Evolutionary conservation across 345 rosid genomes (phyloP).

Genomic region (Erysimum cheiranthoides): DNA sequence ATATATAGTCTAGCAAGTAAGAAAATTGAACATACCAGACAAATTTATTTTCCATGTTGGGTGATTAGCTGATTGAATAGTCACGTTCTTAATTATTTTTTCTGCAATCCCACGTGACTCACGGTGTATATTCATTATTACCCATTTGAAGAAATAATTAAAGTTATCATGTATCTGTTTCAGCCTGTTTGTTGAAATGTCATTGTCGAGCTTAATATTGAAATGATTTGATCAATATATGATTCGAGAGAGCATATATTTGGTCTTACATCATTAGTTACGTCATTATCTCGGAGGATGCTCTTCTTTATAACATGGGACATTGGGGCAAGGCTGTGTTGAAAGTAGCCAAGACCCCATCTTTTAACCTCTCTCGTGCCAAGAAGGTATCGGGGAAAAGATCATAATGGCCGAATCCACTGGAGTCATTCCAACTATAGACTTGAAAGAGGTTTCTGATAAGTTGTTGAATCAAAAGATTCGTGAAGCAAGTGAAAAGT

Average conservation of each 20-base stretch:
- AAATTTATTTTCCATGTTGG: too few species aligned
- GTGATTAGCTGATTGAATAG: too few species aligned
- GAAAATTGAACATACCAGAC: too few species aligned
- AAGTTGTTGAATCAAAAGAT: constrained; percentile 48
- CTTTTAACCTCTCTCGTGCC: not conserved
- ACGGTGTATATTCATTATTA: not conserved
- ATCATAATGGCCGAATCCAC: constrained; percentile 13
- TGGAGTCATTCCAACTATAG: constrained; percentile 54
- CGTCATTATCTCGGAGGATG: not conserved
- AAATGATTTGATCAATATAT: not conserved
- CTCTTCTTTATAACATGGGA: not conserved
- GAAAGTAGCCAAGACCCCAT: not conserved
- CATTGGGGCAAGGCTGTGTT: not conserved
- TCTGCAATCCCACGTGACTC: not conserved
- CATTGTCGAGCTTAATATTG: not conserved
- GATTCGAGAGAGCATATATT: not conserved
- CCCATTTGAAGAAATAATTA: not conserved
- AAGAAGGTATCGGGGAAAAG: not conserved
- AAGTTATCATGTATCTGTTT: not conserved
- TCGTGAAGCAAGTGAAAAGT: constrained; percentile 59
- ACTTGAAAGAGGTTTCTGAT: constrained; percentile 50
- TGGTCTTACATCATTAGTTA: not conserved
- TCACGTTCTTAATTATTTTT: not conserved
- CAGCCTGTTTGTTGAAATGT: not conserved
- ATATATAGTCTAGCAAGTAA: too few species aligned